These are phyloP conservation scores for Aspergillus sp. DNA, from an alignment of 2,329 filamentous ascomycete species.

Conservation along the genomic window DNA sequence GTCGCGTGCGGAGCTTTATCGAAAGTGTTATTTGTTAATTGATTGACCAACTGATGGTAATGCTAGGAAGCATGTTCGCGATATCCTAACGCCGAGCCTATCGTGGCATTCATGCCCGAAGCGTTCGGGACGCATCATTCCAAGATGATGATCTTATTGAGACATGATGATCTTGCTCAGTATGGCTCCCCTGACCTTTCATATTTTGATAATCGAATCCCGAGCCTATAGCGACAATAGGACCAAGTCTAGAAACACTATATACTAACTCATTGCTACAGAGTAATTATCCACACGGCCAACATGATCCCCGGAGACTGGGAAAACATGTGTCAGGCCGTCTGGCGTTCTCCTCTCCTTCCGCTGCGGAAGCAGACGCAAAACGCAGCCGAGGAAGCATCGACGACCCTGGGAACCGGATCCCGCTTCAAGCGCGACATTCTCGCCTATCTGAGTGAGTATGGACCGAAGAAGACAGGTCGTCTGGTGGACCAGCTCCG, in stretches of 20 bases:
- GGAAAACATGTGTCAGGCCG: conserved; percentile 81
- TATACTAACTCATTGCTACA: conserved; percentile 13
- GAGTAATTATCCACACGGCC: conserved; percentile 78
- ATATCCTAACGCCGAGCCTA: conserved; percentile 67
- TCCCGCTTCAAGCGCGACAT: conserved; percentile 73
- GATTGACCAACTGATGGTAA: neutral
- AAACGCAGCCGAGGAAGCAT: conserved; percentile 4
- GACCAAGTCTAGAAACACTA: no score
- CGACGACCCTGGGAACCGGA: conserved; percentile 58
- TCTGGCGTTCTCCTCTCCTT: conserved; percentile 74
- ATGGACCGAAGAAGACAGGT: conserved; percentile 59
- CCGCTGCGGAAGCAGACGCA: conserved; percentile 43
- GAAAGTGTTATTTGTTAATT: neutral
- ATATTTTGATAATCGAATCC: neutral
- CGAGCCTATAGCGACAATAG: no score
- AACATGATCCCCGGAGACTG: conserved; percentile 90
- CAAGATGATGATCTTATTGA: conserved; percentile 83
- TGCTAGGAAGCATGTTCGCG: conserved; percentile 59
- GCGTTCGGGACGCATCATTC: conserved; percentile 82
- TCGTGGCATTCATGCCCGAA: conserved; percentile 76
- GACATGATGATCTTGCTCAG: conserved; percentile 73
- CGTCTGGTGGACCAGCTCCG: conserved; percentile 58
- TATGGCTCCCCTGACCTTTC: conserved; percentile 22
- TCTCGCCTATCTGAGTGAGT: conserved; percentile 68
- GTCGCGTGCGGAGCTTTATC: no score